Evolutionary conservation across 1,139 yeast genomes (phyloP), one percentile per base, ranked within the genome.

Genomic region (Kodamaea arcana): DNA sequence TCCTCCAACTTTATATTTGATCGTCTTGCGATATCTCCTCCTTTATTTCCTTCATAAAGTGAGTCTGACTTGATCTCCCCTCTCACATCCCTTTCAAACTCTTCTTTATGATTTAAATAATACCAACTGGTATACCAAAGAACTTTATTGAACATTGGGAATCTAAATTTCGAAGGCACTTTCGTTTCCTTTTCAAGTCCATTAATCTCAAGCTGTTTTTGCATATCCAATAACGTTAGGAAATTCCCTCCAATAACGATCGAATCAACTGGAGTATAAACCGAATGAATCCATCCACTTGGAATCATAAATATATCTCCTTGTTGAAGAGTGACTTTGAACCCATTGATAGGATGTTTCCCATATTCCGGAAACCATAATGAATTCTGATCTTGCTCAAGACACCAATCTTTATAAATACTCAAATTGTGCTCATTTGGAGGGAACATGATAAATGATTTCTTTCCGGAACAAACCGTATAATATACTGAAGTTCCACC

Each of bases 251-350:
- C 96, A 36, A 88, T 76, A 2, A 88, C 88, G 2, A 87, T 61
- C 0, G 94, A 78, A 51, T 88, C 95, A 14, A 65, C 62, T 0
- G 95, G 94, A 0, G 96, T 87, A 50, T 79, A 78, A 0, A 88
- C 97, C 0, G 94, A 82, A 57, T 88, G 97, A 34, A 88, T 87
- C 94, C 95, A 88, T 0, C 96, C 96, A 34, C 94, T 79, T 2
- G 97, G 96, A 12, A 88, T 82, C 12, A 87, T 67, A 56, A 88
- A 71, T 17, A 87, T 70, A 52, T 88, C 96, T 0, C 95, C 95
- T 1, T 75, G 69, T 0, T 52, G 45, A 16, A 88, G 59, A 10
- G 76, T 74, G n/a, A 84, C 80, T 37, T 78, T 76, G 36, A 83
- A 66, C 3, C 95, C 90, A 16, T 62, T 60, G 5, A 51, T 40